These are phyloP conservation scores for Sporobolus alterniflorus DNA, from an alignment of 202 grass and related monocot species.

Conservation along the genomic window DNA sequence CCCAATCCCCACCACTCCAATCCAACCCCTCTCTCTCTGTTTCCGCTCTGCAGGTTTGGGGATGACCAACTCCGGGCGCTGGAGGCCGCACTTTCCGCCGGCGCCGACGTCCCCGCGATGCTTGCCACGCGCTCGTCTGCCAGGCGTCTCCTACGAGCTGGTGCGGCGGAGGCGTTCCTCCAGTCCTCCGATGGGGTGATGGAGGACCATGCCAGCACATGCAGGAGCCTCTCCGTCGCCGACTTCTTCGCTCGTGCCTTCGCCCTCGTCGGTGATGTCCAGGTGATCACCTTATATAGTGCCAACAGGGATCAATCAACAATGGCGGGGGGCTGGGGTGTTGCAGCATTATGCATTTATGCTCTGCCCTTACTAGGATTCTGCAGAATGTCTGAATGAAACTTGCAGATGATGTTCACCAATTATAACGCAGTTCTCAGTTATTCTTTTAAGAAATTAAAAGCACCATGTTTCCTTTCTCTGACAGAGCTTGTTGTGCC, in stretches of 20 bases:
- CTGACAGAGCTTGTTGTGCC: neutral
- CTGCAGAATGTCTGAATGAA: neutral
- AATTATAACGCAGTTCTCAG: neutral
- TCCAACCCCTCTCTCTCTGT: neutral
- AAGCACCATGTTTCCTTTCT: no score
- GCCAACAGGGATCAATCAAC: no score
- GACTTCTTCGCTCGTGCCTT: conserved; percentile 82
- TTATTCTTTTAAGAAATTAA: neutral
- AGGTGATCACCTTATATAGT: conserved; percentile 39
- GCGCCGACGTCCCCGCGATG: conserved; percentile 47
- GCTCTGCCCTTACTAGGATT: no score
- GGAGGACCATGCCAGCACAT: conserved; percentile 16
- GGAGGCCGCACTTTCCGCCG: conserved; percentile 53
- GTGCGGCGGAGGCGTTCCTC: conserved; percentile 11
- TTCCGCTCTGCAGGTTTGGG: conserved; percentile 40
- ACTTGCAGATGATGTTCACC: neutral
- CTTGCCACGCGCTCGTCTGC: conserved; percentile 51
- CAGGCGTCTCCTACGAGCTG: conserved; percentile 28
- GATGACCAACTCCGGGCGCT: conserved; percentile 48
- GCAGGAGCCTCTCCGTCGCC: conserved; percentile 50
- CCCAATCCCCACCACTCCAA: neutral
- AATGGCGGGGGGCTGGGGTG: no score
- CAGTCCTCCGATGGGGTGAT: conserved; percentile 6
- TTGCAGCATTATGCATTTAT: no score
- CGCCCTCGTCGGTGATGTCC: conserved; percentile 68